Percentiles rank a stretch among this genome's conserved stretches.
These are phyloP conservation scores for Crucihimalaya himalaica DNA, from an alignment of 345 rosid species.

Conservation along the genomic window DNA sequence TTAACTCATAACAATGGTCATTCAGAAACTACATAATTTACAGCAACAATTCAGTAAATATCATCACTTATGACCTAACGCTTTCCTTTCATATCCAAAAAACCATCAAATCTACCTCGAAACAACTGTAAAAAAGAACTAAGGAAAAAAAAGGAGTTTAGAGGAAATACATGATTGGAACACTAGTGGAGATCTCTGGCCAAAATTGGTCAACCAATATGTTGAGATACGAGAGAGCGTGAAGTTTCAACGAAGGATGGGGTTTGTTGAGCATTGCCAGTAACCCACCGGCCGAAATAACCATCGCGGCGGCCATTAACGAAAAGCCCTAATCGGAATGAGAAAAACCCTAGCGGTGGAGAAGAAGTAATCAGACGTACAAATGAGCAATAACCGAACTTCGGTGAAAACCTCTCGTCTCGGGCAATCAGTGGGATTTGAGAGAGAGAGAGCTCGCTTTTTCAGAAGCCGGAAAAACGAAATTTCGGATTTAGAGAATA, in stretches of 20 bases:
- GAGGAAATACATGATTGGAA: conserved; percentile 67
- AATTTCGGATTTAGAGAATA: conserved; percentile 26
- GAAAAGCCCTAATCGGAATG: not conserved
- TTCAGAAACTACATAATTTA: not conserved
- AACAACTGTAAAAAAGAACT: not conserved
- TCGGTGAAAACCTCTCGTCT: not conserved
- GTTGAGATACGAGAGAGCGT: conserved; percentile 85
- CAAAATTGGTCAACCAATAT: conserved; percentile 82
- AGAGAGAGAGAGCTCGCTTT: not conserved
- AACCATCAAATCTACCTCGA: no score
- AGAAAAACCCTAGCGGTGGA: not conserved
- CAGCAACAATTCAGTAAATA: not conserved
- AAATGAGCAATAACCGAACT: not conserved
- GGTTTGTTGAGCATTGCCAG: conserved; percentile 93
- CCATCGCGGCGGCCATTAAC: conserved; percentile 67
- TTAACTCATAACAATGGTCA: no score
- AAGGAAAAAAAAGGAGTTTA: not conserved
- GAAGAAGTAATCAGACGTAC: not conserved
- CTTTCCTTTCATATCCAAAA: no score
- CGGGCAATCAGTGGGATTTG: conserved; percentile 1
- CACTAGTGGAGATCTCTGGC: conserved; percentile 99
- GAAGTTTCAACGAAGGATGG: conserved; percentile 75
- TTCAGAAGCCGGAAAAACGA: not conserved
- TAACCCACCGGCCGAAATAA: conserved; percentile 86
- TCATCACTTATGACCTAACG: no score